Base-by-base conservation (phyloP, 2,329 filamentous ascomycete species). In the Diaporthe citrichinensis region DNA sequence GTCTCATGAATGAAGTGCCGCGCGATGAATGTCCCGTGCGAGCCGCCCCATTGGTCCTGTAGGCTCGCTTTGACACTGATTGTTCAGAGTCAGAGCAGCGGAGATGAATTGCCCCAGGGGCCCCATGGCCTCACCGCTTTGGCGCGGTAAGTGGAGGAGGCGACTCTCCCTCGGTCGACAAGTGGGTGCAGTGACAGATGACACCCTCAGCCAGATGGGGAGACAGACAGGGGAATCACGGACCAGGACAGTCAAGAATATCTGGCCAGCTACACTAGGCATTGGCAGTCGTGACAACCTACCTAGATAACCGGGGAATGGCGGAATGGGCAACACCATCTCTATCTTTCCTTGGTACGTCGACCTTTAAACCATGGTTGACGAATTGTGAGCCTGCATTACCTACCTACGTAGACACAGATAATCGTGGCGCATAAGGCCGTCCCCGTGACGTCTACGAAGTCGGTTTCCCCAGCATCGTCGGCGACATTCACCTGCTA, bases 21-120 rank as follows among this genome's bases (percentile, higher is more conserved):
- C 65, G 15, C 34, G 34, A 68, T 28, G 5, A 23, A 55, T 53
- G 65, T 14, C 34, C 49, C 31, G 65, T 55, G 65, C 65, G 34
- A 55, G 65, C 65, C 23, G 65, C 31, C 14, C 65, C 34, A 55
- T 69, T 69, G 49, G 49, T 46, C 65, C 23, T 51, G n/a, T 34
- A 53, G n/a, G 34, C 34, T 55, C 65, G 65, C 65, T 55, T 55
- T 69, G 65, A 69, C 65, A 28, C 15, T 39, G n/a, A 20, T 20
- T 55, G n/a, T 69, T 41, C 65, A 55, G 49, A 69, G 49, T 55
- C 65, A 55, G 65, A 55, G 65, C 65, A 69, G 49, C 65, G 49
- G 65, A 69, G 49, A 69, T 69, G 65, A 69, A 69, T 14, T 69
- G 34, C 65, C 34, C 49, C 65, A 68, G 65, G 39, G 46, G 31